These are phyloP conservation scores for Boechera stricta DNA, from an alignment of 345 rosid species.

Conservation along the genomic window DNA sequence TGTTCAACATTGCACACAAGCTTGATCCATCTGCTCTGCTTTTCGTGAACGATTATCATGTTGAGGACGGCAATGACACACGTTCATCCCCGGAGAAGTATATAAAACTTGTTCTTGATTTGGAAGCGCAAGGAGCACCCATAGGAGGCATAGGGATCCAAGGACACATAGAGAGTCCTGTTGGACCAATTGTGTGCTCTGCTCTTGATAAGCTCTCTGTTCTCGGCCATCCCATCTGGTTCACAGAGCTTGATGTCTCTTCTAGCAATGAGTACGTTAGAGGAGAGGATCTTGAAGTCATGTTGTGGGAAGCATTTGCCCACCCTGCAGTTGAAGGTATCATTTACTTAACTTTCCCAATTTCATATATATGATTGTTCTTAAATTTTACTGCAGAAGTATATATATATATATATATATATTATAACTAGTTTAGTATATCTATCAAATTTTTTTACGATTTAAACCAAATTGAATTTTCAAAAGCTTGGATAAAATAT, in stretches of 20 bases:
- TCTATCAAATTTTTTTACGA: background rate
- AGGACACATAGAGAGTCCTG: slow-evolving; percentile 60
- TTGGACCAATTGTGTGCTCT: slow-evolving; percentile 58
- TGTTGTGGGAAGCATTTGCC: slow-evolving; percentile 86
- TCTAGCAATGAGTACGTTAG: slow-evolving; percentile 66
- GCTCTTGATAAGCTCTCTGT: slow-evolving; percentile 60
- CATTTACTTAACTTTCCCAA: background rate
- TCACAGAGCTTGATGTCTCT: slow-evolving; percentile 66
- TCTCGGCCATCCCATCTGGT: slow-evolving; percentile 64
- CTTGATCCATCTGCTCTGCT: slow-evolving; percentile 73
- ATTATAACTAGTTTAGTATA: background rate
- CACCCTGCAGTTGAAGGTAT: slow-evolving; percentile 86
- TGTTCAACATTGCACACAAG: slow-evolving; percentile 78
- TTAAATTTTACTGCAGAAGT: background rate
- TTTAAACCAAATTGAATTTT: background rate
- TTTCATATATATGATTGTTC: background rate
- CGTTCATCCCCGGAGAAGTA: slow-evolving; percentile 78
- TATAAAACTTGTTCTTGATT: slow-evolving; percentile 58
- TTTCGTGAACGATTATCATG: slow-evolving; percentile 87
- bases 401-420: background rate
- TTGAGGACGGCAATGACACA: slow-evolving; percentile 77
- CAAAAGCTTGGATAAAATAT: background rate
- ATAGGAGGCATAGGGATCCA: slow-evolving; percentile 61
- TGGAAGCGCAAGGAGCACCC: slow-evolving; percentile 73
- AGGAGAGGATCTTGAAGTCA: slow-evolving; percentile 82